Conservation (phyloP, 257 asterid species). For the Ophiorrhiza pumila region DNA sequence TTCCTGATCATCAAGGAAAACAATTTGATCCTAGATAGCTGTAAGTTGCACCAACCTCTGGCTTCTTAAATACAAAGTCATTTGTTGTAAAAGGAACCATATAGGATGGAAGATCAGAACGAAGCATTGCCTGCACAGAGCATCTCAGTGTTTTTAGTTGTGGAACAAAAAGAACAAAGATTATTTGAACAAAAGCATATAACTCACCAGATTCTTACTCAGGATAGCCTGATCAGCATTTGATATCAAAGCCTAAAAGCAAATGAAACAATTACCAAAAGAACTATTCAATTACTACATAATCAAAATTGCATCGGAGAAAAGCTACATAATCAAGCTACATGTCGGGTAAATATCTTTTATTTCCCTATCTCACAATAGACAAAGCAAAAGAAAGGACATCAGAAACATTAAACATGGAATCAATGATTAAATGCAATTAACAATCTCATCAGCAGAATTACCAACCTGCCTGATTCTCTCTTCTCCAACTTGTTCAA, state of each 20-base stretch:
- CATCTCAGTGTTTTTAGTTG: slow-evolving; percentile 12
- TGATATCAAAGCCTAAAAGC: slow-evolving; percentile 59
- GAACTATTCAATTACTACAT: background rate
- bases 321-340: background rate
- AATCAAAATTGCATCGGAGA: background rate
- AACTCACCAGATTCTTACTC: slow-evolving; percentile 72
- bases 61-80: slow-evolving; percentile 66
- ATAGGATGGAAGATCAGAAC: slow-evolving; percentile 87
- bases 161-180: background rate
- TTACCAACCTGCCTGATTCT: slow-evolving; percentile 66
- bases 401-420: background rate
- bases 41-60: slow-evolving; percentile 60
- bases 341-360: background rate
- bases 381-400: background rate
- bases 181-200: slow-evolving; percentile 3
- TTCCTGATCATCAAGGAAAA: background rate
- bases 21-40: background rate
- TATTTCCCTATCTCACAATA: background rate
- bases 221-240: slow-evolving; percentile 86
- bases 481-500: slow-evolving; percentile 74
- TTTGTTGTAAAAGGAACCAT: slow-evolving; percentile 82
- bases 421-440: background rate
- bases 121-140: slow-evolving; percentile 69
- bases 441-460: too few relatives aligned
- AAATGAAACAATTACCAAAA: slow-evolving; percentile 18